Evolutionary conservation across 306 rosid genomes (phyloP), one percentile per base, ranked within the genome.

Genomic region (Astragalus membranaceus): DNA sequence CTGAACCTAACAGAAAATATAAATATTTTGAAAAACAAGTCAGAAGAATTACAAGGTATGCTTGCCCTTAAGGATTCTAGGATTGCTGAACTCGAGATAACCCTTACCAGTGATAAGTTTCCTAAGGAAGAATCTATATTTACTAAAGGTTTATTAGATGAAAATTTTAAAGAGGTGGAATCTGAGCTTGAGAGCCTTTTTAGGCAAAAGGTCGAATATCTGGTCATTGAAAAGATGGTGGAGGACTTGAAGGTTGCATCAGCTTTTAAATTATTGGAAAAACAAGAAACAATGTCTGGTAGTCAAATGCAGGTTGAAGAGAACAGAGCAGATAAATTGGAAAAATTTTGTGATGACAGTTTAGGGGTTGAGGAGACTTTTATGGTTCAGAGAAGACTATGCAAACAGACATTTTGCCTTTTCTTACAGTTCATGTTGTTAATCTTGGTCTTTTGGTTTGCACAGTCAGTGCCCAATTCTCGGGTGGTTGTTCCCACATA

Each of bases 401-500:
- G 77, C 50, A 87, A 85, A 85, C 81, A 76, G 13, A 60, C 86
- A 35, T 84, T 67, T 33, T 83, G 75, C 84, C 71, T 88, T 61
- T 54, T 71, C 64, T 2, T 77, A 51, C 95, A 87, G 82, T 50
- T 84, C 37, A 37, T 87, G 63, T 65, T 88, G 67, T 72, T 92
- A 69, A 30, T 79, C 48, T 50, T 84, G 36, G 78, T 70, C 39
- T 37, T 84, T 26, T 86, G 88, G 90, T 65, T 72, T 51, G 37
- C 68, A 59, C 86, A 74, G 76, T 65, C 72, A 52, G 75, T 80
- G 0, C 73, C 74, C 78, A 63, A 64, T 73, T 52, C 79, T 26
- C 80, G 75, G 80, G 53, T 43, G 63, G 81, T 59, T 84, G 94
- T 89, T 44, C 98, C 98, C 74, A 92, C 96, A 10, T 92, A 79